phyloP scores from a whole-genome alignment of 192 early-diverging fungal genomes.

The Linnemannia schmuckeri region DNA sequence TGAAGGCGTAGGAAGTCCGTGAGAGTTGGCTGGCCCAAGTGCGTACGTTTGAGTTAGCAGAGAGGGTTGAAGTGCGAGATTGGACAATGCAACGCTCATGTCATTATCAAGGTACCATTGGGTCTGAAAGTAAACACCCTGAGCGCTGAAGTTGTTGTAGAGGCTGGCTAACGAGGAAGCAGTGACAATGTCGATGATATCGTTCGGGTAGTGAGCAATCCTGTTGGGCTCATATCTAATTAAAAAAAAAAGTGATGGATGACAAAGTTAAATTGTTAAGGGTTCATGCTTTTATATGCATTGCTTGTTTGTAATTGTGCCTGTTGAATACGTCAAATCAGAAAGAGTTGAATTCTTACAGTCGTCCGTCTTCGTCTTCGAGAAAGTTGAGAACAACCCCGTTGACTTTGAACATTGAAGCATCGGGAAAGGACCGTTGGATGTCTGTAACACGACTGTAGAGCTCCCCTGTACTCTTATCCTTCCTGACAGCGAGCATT shows the following conservation, averaged over 20 bases:
- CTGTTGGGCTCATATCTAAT: not conserved
- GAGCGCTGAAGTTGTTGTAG: not conserved
- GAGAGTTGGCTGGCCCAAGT: not conserved
- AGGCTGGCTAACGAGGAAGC: not conserved
- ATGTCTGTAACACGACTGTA: not conserved
- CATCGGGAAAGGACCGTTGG: not conserved
- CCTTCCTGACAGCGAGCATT: not conserved
- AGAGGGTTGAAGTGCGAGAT: not conserved
- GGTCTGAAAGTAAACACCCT: not conserved
- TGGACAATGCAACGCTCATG: not conserved
- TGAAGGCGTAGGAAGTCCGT: not conserved
- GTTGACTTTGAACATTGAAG: not conserved
- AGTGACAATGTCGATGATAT: not conserved
- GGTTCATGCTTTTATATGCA: not conserved
- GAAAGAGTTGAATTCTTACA: not conserved
- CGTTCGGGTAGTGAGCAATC: not conserved
- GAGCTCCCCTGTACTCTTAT: not conserved
- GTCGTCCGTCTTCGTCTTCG: not conserved
- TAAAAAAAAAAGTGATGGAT: not conserved
- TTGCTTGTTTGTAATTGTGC: not conserved
- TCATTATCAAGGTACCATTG: not conserved
- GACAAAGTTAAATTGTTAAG: not conserved
- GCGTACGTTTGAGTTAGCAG: not conserved
- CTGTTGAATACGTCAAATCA: not conserved
- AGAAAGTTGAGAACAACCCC: not conserved